These are phyloP conservation scores for Talaromyces marneffei DNA, from an alignment of 2,329 filamentous ascomycete species.

Conservation along the genomic window DNA sequence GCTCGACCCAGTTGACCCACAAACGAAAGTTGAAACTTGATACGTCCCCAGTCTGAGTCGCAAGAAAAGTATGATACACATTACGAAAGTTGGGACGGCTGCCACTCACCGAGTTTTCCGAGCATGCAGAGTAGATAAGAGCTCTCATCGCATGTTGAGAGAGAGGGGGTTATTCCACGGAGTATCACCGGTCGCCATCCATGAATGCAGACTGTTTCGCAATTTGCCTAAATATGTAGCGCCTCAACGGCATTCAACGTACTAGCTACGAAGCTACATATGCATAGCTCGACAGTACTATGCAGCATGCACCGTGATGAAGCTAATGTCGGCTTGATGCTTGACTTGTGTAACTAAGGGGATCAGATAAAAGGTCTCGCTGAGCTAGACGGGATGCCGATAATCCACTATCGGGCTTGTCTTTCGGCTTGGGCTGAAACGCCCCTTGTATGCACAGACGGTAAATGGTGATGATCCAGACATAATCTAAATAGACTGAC, in stretches of 20 bases:
- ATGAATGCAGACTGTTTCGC: neutral
- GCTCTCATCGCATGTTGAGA: too few relatives aligned
- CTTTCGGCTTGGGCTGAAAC: neutral
- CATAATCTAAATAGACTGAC: neutral
- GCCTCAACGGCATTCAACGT: neutral
- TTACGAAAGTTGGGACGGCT: neutral
- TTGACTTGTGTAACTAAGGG: neutral
- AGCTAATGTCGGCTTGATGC: neutral
- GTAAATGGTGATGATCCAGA: neutral
- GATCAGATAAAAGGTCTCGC: neutral
- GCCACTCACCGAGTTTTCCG: too few relatives aligned
- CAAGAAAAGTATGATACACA: neutral
- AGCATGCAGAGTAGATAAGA: too few relatives aligned
- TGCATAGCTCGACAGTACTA: neutral
- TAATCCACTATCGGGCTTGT: neutral
- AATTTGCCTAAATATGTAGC: neutral
- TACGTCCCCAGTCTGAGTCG: neutral
- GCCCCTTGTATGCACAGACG: neutral
- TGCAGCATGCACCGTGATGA: neutral
- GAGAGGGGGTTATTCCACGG: neutral
- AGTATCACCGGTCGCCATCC: neutral
- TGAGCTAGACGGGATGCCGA: constrained; percentile 1
- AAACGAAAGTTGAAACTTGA: neutral
- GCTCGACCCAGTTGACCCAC: neutral
- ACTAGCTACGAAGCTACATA: neutral